Conservation (phyloP, 805 yeast species). For the Metschnikowia picachoensis region DNA sequence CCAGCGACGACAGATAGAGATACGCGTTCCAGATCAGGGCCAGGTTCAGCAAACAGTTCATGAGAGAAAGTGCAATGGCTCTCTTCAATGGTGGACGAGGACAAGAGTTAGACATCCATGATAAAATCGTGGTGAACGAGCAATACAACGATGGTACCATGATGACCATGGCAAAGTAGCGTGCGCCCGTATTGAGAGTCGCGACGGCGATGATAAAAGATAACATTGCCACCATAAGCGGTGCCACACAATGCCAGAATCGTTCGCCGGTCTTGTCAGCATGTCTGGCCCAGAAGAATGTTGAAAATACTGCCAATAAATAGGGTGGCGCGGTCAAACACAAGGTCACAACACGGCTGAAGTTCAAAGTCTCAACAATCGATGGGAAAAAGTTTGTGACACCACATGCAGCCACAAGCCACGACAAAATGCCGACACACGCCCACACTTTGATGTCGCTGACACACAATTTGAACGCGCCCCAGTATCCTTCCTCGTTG, state of each 20-base stretch:
- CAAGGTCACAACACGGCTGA: constrained; percentile 45
- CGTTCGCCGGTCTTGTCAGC: constrained; percentile 56
- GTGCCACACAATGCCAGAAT: constrained; percentile 45
- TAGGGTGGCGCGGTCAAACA: constrained; percentile 61
- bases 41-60: constrained; percentile 54
- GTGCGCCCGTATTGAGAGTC: constrained; percentile 50
- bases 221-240: constrained; percentile 38
- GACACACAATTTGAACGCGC: constrained; percentile 34
- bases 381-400: constrained; percentile 61
- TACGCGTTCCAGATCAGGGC: constrained; percentile 56
- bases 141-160: constrained; percentile 56
- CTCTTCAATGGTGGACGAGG: constrained; percentile 59
- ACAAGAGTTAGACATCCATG: constrained; percentile 55
- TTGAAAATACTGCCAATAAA: constrained; percentile 45
- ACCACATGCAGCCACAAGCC: constrained; percentile 56
- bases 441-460: constrained; percentile 46
- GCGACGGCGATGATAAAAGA: constrained; percentile 49
- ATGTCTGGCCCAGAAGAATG: constrained; percentile 52
- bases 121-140: constrained; percentile 47
- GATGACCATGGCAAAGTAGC: constrained; percentile 57
- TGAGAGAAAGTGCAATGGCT: constrained; percentile 53
- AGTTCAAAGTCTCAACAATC: constrained; percentile 53
- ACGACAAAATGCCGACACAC: constrained; percentile 41
- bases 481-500: constrained; percentile 32
- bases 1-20: constrained; percentile 41